These are phyloP conservation scores for Imleria badia DNA, from an alignment of 768 basidiomycete genomes.

Conservation along the genomic window DNA sequence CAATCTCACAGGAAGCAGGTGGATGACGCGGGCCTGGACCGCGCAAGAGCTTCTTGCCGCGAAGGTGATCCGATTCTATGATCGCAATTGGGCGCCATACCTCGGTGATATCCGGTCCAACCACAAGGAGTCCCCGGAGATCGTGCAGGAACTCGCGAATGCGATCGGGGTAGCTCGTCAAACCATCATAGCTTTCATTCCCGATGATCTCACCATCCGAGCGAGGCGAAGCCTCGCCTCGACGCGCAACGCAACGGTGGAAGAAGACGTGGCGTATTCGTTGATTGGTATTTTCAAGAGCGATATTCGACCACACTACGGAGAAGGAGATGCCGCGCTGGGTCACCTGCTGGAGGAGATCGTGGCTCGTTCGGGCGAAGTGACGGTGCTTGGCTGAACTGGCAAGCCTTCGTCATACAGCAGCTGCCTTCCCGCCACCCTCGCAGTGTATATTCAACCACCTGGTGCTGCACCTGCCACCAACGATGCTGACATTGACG, in stretches of 20 bases:
- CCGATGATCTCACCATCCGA: background rate
- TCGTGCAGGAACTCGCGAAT: background rate
- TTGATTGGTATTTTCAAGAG: background rate
- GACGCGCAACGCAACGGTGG: background rate
- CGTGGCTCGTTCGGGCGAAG: background rate
- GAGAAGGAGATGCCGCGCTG: background rate
- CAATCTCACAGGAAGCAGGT: background rate
- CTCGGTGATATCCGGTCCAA: constrained; percentile 1
- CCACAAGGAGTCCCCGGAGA: constrained; percentile 12
- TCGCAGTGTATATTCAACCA: background rate
- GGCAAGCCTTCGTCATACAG: constrained; percentile 5
- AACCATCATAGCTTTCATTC: background rate
- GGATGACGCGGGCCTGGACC: constrained; percentile 19
- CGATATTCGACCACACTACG: constrained; percentile 7
- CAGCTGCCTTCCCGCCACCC: constrained; percentile 6
- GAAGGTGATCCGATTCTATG: constrained; percentile 9
- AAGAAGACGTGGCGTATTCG: constrained; percentile 9
- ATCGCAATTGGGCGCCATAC: constrained; percentile 9
- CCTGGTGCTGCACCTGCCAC: background rate
- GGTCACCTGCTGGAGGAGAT: constrained; percentile 9
- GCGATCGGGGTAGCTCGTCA: too few species aligned
- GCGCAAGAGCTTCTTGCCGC: constrained; percentile 17
- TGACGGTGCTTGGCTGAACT: constrained; percentile 5
- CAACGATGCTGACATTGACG: background rate
- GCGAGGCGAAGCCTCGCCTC: constrained; percentile 10